Evolutionary conservation across 1,284 basidiomycete species (phyloP), one percentile per base, ranked within the genome.

Genomic region (Boletus sp.): DNA sequence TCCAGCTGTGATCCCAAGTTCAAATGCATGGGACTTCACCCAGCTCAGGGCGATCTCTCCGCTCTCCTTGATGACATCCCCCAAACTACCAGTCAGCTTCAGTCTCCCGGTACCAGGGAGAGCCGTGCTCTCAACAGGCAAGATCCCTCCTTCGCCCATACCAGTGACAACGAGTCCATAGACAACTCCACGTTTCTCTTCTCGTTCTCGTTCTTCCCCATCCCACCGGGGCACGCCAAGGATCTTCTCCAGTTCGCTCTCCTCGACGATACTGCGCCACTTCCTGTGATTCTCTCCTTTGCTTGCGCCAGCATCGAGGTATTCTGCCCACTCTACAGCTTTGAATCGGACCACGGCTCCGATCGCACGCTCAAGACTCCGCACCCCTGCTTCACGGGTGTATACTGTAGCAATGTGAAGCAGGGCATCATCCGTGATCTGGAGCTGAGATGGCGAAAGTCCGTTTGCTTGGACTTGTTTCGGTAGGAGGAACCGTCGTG

Each of bases 321-420:
- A 74, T 60, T 88, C 84, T 0, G 91, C 84, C 80, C 86, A 95
- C 59, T 96, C 86, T 14, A 94, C 91, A 0, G 90, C 91, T 61
- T 94, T 94, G 54, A 80, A 85, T 17, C 94, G 73, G 27, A 90
- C 88, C 16, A 97, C 81, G 16, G 84, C 81, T 8, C 90, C 92
- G 39, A 97, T 84, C 10, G 90, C 82, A 5, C 94, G 80, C 63
- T 97, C 94, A 10, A 97, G 77, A 23, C 82, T 85, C 25, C 94
- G 80, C n/a, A 97, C 94, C 25, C 94, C 94, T 0, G 94, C 93
- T 68, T 96, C 90, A 9, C 84, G 77, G 1, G 91, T 94, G 62
- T 93, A 94, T 22, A 78, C 72, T 12, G 83, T 88, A 26, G 86
- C 84, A 44, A 94, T 76, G 45, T 80, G 77, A 52, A 84, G 69